A percentile compares a stretch with the other conserved stretches of the same genome.
These are phyloP conservation scores for Niveomyces coronatus DNA, from an alignment of 2,329 filamentous ascomycete species.

Conservation along the genomic window DNA sequence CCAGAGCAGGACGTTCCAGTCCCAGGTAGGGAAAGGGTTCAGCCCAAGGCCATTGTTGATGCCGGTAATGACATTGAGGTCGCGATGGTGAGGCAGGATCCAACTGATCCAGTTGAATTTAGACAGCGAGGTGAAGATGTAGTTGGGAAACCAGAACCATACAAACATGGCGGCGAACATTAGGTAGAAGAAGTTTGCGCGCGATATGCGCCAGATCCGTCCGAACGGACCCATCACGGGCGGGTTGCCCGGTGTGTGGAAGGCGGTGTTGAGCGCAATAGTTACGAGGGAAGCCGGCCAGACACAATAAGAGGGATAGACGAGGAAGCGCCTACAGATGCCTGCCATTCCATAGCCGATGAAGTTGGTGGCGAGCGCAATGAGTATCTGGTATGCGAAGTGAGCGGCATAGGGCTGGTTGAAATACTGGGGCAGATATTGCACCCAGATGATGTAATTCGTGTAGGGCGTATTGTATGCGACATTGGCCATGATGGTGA, in stretches of 20 bases:
- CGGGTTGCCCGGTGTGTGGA: conserved; percentile 36
- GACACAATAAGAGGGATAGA: conserved; percentile 44
- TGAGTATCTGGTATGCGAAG: conserved; percentile 44
- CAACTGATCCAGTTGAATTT: conserved; percentile 48
- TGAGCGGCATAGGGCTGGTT: conserved; percentile 42
- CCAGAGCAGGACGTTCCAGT: conserved; percentile 37
- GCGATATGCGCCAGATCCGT: conserved; percentile 35
- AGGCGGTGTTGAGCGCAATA: conserved; percentile 43
- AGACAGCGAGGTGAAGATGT: conserved; percentile 40
- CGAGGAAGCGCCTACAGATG: conserved; percentile 40
- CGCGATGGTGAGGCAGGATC: conserved; percentile 38
- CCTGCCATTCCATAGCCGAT: conserved; percentile 53
- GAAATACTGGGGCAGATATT: conserved; percentile 42
- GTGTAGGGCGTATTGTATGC: conserved; percentile 43
- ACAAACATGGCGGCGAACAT: conserved; percentile 43
- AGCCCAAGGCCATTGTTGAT: conserved; percentile 35
- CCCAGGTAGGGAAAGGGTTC: conserved; percentile 36
- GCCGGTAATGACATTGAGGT: conserved; percentile 32
- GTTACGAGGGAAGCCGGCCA: conserved; percentile 48
- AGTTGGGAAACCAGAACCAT: conserved; percentile 50
- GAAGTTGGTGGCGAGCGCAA: conserved; percentile 45
- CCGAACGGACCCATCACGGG: conserved; percentile 32
- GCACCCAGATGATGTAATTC: conserved; percentile 45
- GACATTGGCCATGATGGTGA: conserved; percentile 53
- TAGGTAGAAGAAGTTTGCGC: conserved; percentile 41